phyloP scores from a whole-genome alignment of 202 grass and related monocot genomes.

The Panicum virgatum region DNA sequence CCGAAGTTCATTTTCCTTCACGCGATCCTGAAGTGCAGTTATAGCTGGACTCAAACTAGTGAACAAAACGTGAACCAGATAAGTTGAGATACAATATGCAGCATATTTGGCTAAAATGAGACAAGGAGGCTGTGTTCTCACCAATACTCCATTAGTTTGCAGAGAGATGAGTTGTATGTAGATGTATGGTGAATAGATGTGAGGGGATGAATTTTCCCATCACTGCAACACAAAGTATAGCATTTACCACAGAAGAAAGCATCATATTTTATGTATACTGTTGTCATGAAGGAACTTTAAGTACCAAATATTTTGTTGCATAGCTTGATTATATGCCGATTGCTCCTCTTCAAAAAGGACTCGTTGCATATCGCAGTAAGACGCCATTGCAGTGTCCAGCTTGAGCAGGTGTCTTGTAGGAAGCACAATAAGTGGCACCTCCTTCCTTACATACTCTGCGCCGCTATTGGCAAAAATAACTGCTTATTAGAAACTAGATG shows the following conservation, averaged over 20 bases:
- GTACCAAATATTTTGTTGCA: slow-evolving; percentile 81
- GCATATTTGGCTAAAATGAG: slow-evolving; percentile 25
- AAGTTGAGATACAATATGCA: slow-evolving; percentile 23
- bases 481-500: slow-evolving; percentile 23
- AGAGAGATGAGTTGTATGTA: slow-evolving; percentile 90
- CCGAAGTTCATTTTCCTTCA: slow-evolving; percentile 91
- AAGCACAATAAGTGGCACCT: slow-evolving; percentile 68
- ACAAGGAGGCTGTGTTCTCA: slow-evolving; percentile 41
- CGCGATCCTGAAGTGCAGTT: slow-evolving; percentile 69
- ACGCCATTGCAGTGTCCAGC: slow-evolving; percentile 69
- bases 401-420: slow-evolving; percentile 76
- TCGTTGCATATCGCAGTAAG: slow-evolving; percentile 81
- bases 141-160: slow-evolving; percentile 96
- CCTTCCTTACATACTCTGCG: slow-evolving; percentile 88
- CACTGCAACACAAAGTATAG: slow-evolving; percentile 44
- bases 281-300: slow-evolving; percentile 25
- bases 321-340: slow-evolving; percentile 95
- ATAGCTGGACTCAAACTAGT: slow-evolving; percentile 82
- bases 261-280: not conserved
- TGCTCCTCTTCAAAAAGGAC: slow-evolving; percentile 90
- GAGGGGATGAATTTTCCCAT: slow-evolving; percentile 90
- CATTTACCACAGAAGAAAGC: not conserved
- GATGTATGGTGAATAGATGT: slow-evolving; percentile 91
- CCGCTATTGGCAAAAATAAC: slow-evolving; percentile 58
- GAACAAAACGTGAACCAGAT: slow-evolving; percentile 12